Conservation (phyloP, 75 land plant species). For the Pinus albicaulis region DNA sequence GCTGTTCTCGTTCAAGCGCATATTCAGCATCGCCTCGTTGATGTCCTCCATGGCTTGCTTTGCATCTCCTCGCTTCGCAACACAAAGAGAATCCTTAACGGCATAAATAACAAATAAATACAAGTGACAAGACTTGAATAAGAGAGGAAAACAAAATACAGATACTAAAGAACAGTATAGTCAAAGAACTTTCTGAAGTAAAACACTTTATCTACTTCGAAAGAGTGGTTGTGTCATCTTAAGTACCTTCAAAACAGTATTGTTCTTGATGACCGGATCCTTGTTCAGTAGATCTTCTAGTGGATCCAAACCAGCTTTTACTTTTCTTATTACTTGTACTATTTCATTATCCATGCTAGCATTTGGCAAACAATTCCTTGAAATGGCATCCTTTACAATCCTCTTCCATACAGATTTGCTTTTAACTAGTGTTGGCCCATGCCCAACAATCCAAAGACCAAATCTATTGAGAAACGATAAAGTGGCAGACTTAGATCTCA, state of each 20-base stretch:
- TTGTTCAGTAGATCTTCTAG: conserved; percentile 43
- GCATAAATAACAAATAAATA: too few species aligned
- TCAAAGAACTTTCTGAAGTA: too few species aligned
- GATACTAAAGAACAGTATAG: too few species aligned
- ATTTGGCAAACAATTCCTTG: conserved; percentile 40
- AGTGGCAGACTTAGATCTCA: background rate
- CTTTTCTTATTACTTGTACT: conserved; percentile 32
- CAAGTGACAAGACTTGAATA: too few species aligned
- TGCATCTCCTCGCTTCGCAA: too few species aligned
- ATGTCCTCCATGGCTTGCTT: conserved; percentile 31
- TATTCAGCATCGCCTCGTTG: conserved; percentile 28
- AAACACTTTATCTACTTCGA: too few species aligned
- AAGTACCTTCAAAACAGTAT: conserved; percentile 63
- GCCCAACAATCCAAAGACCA: conserved; percentile 77
- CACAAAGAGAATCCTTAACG: too few species aligned
- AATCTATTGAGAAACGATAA: conserved; percentile 23
- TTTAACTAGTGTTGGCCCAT: conserved; percentile 35
- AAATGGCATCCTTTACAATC: conserved; percentile 52
- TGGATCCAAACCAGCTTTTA: conserved; percentile 40
- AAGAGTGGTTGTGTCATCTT: background rate
- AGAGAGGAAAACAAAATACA: too few species aligned
- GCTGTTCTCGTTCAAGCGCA: conserved; percentile 15
- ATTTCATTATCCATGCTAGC: conserved; percentile 36
- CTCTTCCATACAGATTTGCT: conserved; percentile 54
- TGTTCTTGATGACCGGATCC: conserved; percentile 39